These are phyloP conservation scores for Lumnitzera racemosa DNA, from an alignment of 345 rosid species.

Conservation along the genomic window DNA sequence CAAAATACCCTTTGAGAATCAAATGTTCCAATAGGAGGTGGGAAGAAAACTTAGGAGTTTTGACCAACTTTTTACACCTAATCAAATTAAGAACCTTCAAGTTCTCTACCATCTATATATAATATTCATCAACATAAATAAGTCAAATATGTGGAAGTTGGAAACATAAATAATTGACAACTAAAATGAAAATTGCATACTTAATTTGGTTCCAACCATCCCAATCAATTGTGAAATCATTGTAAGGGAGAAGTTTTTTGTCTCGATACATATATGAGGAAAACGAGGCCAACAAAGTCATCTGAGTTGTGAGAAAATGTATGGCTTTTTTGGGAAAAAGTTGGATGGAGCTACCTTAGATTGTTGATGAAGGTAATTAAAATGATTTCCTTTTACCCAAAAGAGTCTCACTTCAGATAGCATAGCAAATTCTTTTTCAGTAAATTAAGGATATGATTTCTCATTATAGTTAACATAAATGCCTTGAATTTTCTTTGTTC, in stretches of 20 bases:
- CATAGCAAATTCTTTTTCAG: no score
- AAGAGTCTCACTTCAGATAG: background rate
- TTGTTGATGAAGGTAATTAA: background rate
- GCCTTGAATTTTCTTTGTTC: background rate
- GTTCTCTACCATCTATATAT: background rate
- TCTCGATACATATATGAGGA: background rate
- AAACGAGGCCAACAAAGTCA: background rate
- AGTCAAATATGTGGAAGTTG: background rate
- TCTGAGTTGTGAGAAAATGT: background rate
- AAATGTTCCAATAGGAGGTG: background rate
- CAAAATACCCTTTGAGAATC: background rate
- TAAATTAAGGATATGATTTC: no score
- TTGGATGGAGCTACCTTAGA: no score
- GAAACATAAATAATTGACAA: no score
- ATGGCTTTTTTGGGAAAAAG: no score
- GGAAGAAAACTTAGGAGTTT: background rate
- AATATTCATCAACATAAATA: background rate
- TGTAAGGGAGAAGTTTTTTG: background rate
- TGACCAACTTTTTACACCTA: background rate
- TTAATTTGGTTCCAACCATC: conserved; percentile 1
- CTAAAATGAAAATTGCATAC: no score
- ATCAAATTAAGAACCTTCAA: conserved; percentile 3
- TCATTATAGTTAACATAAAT: no score
- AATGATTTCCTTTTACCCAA: no score
- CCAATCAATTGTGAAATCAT: background rate